phyloP scores from a whole-genome alignment of 2,329 filamentous ascomycete species.

The Magnaporthiopsis rhizophila region DNA sequence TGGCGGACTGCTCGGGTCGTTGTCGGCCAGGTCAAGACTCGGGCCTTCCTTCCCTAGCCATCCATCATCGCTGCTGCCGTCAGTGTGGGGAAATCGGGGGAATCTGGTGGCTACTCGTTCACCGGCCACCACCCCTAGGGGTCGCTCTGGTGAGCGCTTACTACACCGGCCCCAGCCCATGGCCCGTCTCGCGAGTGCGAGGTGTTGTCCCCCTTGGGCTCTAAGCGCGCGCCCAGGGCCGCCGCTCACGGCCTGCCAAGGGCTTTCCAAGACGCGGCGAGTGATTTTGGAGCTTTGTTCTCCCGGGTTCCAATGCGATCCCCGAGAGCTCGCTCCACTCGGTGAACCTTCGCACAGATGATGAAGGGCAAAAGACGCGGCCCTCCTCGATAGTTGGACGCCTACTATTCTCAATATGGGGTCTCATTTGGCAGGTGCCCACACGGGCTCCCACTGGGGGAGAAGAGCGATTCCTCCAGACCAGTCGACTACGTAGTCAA shows the following conservation, averaged over 20 bases:
- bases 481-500: not conserved
- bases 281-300: not conserved
- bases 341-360: not conserved
- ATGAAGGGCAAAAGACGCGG: not conserved
- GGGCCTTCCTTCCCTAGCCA: not conserved
- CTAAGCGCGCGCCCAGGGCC: not conserved
- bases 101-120: no score
- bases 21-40: not conserved
- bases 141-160: not conserved
- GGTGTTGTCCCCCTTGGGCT: not conserved
- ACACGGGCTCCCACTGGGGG: not conserved
- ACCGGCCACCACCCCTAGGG: not conserved
- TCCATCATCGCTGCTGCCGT: not conserved
- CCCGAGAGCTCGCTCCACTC: not conserved
- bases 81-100: not conserved
- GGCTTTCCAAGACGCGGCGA: not conserved
- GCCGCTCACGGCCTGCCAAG: not conserved
- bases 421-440: not conserved
- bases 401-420: not conserved
- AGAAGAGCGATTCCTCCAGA: not conserved
- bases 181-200: not conserved
- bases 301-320: not conserved
- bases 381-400: not conserved
- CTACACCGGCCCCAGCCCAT: no score
- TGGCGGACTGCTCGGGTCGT: not conserved